Evolutionary conservation across 164 flowering plant genomes (phyloP), one percentile per base, ranked within the genome.

Genomic region (Brasenia schreberi): DNA sequence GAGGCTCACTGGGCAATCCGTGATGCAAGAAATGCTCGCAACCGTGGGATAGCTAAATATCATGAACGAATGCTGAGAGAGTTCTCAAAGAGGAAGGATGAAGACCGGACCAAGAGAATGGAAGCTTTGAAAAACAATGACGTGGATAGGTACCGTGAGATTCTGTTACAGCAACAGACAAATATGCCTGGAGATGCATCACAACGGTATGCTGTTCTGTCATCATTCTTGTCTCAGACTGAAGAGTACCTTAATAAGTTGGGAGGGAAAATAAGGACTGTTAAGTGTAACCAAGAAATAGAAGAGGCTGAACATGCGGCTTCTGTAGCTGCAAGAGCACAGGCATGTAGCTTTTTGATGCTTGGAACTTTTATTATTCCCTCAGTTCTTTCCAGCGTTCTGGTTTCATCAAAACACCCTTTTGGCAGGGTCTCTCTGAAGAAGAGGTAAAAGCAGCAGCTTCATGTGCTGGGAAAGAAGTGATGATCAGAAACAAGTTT

Each of bases 81-180:
- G 77, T 95, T 92, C 62, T 92, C 99, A 14, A 95, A 95, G 78
- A 81, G 83, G 67, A 95, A 90, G 77, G 99, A 95, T 81, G 97
- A 88, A 74, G 97, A 85, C 70, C 76, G 95, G 27, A 85, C 77
- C 70, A 87, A 82, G 79, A 87, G 99, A 77, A 95, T 95, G 99
- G 99, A 95, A 68, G 99, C 99, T 39, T 78, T 95, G 82, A 95
- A 95, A 79, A 95, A 95, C 70, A 95, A 95, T 82, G 99, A 95
- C 78, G 97, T 95, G 44, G 97, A 92, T 63, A 88, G 99, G 73
- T 95, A 95, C 23, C 87, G 97, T 71, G 96, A 95, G 74, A 92
- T 95, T 90, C 70, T 95, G 74, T 72, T 92, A 76, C 96, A 95
- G 82, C 99, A 95, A 83, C 99, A 95, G 80, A 95, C 94, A 59